A percentile compares a stretch with the other conserved stretches of the same genome.
Evolutionary conservation across 1,284 basidiomycete species (phyloP).

Genomic region (Ganoderma lucidum): DNA sequence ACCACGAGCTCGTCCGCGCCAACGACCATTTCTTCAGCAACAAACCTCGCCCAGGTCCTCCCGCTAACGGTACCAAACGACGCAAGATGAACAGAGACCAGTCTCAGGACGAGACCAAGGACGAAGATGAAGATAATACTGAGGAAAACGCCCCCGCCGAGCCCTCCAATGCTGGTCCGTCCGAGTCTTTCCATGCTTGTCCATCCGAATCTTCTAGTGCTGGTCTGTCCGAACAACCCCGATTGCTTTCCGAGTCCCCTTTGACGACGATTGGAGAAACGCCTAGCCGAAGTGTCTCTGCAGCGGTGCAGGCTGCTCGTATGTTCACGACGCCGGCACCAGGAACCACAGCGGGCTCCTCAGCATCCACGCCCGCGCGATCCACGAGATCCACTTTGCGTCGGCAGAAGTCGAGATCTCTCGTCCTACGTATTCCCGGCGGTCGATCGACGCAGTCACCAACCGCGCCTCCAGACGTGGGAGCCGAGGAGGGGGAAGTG

Average conservation of each 20-base stretch:
- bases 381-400: slow-evolving; percentile 9
- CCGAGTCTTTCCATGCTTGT: not conserved
- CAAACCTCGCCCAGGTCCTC: slow-evolving; percentile 20
- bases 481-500: slow-evolving; percentile 10
- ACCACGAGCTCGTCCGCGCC: slow-evolving; percentile 47
- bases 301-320: not conserved
- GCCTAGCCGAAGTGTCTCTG: slow-evolving; percentile 1
- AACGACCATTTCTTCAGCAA: slow-evolving; percentile 27
- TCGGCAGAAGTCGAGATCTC: not conserved
- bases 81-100: slow-evolving; percentile 12
- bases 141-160: slow-evolving; percentile 7
- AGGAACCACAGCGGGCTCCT: not conserved
- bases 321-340: not conserved
- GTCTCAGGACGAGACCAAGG: not conserved
- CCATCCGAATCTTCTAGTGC: not conserved
- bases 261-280: slow-evolving; percentile 5
- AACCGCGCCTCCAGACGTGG: not conserved
- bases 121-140: slow-evolving; percentile 8
- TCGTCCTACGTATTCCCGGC: slow-evolving; percentile 24
- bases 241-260: not conserved
- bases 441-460: slow-evolving; percentile 3
- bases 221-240: not conserved
- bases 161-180: not conserved
- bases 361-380: not conserved
- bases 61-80: slow-evolving; percentile 17